Conservation (phyloP, 148 eudicot species). For the Cornus controversa region DNA sequence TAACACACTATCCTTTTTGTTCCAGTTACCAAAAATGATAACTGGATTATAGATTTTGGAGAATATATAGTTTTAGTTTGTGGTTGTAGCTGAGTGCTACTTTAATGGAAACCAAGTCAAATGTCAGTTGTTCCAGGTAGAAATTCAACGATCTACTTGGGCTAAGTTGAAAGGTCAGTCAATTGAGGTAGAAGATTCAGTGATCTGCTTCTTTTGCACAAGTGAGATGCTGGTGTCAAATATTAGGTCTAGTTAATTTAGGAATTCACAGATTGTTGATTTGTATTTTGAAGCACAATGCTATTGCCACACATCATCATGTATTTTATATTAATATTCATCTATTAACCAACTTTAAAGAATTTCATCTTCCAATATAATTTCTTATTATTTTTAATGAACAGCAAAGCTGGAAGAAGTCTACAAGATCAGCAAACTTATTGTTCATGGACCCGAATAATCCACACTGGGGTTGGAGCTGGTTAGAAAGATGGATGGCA, state of each 20-base stretch:
- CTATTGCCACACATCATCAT: neutral
- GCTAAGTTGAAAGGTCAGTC: no score
- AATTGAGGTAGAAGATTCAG: no score
- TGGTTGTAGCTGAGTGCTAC: neutral
- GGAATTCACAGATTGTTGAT: neutral
- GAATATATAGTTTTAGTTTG: no score
- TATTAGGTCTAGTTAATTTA: no score
- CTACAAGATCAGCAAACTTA: conserved; percentile 53
- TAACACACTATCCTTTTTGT: no score
- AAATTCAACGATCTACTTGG: neutral
- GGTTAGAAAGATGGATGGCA: conserved; percentile 90
- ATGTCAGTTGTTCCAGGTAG: neutral
- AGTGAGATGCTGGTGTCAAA: no score
- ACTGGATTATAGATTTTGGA: no score
- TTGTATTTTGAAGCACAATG: neutral
- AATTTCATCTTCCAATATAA: neutral
- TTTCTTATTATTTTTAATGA: conserved; percentile 10
- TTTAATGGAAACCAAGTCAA: neutral
- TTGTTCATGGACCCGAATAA: conserved; percentile 75
- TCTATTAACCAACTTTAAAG: neutral
- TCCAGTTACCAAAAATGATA: no score
- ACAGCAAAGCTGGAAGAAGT: conserved; percentile 90
- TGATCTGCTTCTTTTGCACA: no score
- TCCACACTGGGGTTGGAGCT: conserved; percentile 98
- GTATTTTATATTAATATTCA: neutral